These are phyloP conservation scores for Microcyclospora tardicrescens DNA, from an alignment of 2,329 filamentous ascomycete species.

Conservation along the genomic window DNA sequence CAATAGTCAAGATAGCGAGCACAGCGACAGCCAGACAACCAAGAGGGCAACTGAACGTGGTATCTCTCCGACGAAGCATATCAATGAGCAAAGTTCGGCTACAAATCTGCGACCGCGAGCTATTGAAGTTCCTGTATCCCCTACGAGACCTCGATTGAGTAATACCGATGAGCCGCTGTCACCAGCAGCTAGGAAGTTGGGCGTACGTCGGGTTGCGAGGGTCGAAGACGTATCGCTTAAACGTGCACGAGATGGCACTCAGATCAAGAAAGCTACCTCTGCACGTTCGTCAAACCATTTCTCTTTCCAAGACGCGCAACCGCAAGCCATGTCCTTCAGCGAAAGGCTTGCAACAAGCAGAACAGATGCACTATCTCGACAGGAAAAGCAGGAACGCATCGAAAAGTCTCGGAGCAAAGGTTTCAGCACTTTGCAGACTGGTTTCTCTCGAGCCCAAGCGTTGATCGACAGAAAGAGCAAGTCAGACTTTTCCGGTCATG, in stretches of 20 bases:
- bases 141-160: conserved; percentile 38
- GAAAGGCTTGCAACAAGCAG: conserved; percentile 66
- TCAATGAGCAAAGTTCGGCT: too few relatives aligned
- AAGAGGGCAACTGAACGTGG: too few relatives aligned
- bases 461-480: background rate
- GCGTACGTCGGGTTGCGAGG: conserved; percentile 77
- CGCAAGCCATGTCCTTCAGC: conserved; percentile 54
- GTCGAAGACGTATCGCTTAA: conserved; percentile 76
- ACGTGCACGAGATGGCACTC: conserved; percentile 38
- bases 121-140: conserved; percentile 69
- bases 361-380: conserved; percentile 27
- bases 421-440: conserved; percentile 10
- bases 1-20: background rate
- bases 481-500: too few relatives aligned
- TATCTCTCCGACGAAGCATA: too few relatives aligned
- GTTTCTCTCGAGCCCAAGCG: background rate
- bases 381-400: conserved; percentile 32
- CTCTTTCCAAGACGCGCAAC: conserved; percentile 4
- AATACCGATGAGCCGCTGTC: conserved; percentile 48
- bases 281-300: conserved; percentile 3
- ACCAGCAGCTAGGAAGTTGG: conserved; percentile 65
- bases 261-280: conserved; percentile 10
- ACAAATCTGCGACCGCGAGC: conserved; percentile 4
- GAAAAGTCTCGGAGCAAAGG: conserved; percentile 28
- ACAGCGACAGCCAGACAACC: background rate